These are phyloP conservation scores for Dalbergia cochinchinensis DNA, from an alignment of 306 rosid species.

Conservation along the genomic window DNA sequence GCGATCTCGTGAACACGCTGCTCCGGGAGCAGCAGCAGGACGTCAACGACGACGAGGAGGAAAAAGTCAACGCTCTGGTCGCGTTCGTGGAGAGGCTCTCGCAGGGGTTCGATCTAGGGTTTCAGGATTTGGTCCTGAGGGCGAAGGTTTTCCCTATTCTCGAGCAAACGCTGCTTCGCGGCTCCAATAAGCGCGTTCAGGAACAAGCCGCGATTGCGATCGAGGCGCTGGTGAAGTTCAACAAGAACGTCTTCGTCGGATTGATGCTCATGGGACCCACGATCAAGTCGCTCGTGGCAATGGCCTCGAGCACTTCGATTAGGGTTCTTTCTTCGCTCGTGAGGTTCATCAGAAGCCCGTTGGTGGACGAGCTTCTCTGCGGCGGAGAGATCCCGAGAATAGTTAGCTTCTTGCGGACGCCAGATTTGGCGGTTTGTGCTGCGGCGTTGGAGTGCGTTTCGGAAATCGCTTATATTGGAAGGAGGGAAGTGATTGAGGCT, in stretches of 20 bases:
- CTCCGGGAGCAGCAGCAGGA: not conserved
- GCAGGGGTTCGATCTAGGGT: constrained; percentile 56
- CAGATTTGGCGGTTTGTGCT: constrained; percentile 39
- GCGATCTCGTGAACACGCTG: constrained; percentile 44
- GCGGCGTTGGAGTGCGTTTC: constrained; percentile 63
- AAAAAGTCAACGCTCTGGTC: constrained; percentile 38
- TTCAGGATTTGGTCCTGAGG: constrained; percentile 56
- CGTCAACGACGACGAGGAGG: constrained; percentile 26
- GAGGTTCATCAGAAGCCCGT: constrained; percentile 54
- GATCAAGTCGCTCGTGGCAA: constrained; percentile 47
- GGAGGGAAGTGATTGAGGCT: constrained; percentile 65
- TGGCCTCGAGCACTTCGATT: constrained; percentile 53
- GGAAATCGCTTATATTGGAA: constrained; percentile 62
- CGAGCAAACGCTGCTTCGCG: constrained; percentile 41
- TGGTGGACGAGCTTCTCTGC: constrained; percentile 63
- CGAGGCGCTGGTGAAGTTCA: constrained; percentile 63
- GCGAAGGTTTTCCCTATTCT: constrained; percentile 56
- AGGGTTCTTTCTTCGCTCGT: constrained; percentile 57
- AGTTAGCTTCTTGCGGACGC: constrained; percentile 41
- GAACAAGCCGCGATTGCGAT: constrained; percentile 60
- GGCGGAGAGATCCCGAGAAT: constrained; percentile 54
- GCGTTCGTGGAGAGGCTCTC: constrained; percentile 54
- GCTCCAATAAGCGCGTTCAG: constrained; percentile 24
- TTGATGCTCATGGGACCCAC: constrained; percentile 78
- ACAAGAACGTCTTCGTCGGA: constrained; percentile 76